A percentile compares a stretch with the other conserved stretches of the same genome.
phyloP scores from a whole-genome alignment of 2,329 filamentous ascomycete genomes.

The Fusarium sacchari region DNA sequence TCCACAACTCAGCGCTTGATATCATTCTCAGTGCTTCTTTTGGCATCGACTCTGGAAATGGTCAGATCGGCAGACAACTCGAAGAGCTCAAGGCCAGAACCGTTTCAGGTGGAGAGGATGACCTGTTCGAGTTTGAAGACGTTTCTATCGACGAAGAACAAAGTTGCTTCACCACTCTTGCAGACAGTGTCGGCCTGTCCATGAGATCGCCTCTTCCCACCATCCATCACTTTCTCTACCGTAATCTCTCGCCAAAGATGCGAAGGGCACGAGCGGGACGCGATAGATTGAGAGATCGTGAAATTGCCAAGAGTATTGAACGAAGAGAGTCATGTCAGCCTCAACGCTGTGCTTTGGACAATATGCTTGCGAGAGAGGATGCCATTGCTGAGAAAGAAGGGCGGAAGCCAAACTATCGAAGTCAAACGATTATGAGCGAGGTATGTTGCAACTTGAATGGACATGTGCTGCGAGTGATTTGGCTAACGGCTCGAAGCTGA shows the following conservation, averaged over 20 bases:
- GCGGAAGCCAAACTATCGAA: slow-evolving; percentile 44
- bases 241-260: slow-evolving; percentile 14
- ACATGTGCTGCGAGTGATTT: rapidly evolving
- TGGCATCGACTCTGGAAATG: slow-evolving; percentile 25
- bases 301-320: slow-evolving; percentile 24
- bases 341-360: slow-evolving; percentile 41
- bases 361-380: slow-evolving; percentile 47
- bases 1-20: slow-evolving; percentile 46
- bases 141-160: slow-evolving; percentile 17
- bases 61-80: slow-evolving; percentile 5
- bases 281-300: slow-evolving; percentile 12
- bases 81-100: slow-evolving; percentile 8
- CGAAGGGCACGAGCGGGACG: slow-evolving; percentile 6
- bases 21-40: slow-evolving; percentile 47
- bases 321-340: neutral
- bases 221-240: slow-evolving; percentile 22
- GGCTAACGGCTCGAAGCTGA: slow-evolving; percentile 14
- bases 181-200: slow-evolving; percentile 11
- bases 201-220: slow-evolving; percentile 11
- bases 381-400: slow-evolving; percentile 44
- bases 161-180: slow-evolving; percentile 4
- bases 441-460: neutral
- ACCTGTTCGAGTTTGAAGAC: slow-evolving; percentile 17
- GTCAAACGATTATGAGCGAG: slow-evolving; percentile 47
- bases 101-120: neutral